Percentiles rank a stretch among this genome's conserved stretches.
Evolutionary conservation across 2,329 filamentous ascomycete genomes (phyloP).

Genomic region (Microcyclosporella mali): DNA sequence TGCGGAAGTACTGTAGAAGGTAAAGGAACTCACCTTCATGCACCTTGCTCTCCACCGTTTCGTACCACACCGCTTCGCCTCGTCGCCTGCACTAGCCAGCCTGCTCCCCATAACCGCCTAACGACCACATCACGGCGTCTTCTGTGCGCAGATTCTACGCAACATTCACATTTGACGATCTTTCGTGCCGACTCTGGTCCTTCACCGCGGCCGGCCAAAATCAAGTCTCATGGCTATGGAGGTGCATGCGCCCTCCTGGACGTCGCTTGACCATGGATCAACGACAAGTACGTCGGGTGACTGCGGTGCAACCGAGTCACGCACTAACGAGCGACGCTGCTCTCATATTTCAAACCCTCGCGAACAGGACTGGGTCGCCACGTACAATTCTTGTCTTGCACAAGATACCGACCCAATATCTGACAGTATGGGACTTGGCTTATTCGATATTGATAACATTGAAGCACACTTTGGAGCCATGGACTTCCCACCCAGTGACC

Average conservation of each 20-base stretch:
- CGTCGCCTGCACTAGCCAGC: slow-evolving; percentile 7
- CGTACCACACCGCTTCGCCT: slow-evolving; percentile 22
- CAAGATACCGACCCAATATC: slow-evolving; percentile 7
- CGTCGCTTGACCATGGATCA: slow-evolving; percentile 10
- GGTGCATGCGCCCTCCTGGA: slow-evolving; percentile 12
- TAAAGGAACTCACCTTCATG: slow-evolving; percentile 15
- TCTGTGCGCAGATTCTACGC: neutral
- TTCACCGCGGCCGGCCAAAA: slow-evolving; percentile 2
- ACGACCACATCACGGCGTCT: slow-evolving; percentile 2
- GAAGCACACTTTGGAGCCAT: slow-evolving; percentile 13
- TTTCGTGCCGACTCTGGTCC: neutral
- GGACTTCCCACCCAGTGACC: slow-evolving; percentile 11
- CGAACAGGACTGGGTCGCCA: slow-evolving; percentile 18
- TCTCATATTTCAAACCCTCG: slow-evolving; percentile 14
- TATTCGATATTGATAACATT: slow-evolving; percentile 10
- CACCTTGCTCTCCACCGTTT: slow-evolving; percentile 8
- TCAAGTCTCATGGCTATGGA: slow-evolving; percentile 11
- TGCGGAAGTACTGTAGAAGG: slow-evolving; percentile 15
- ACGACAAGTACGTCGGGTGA: slow-evolving; percentile 14
- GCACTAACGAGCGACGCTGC: slow-evolving; percentile 6
- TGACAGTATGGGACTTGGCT: slow-evolving; percentile 11
- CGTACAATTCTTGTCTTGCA: slow-evolving; percentile 9
- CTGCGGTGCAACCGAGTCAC: slow-evolving; percentile 15
- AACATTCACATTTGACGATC: neutral
- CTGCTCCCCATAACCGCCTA: slow-evolving; percentile 12